phyloP scores from a whole-genome alignment of 371 early-diverging fungal genomes.

The Zychaea mexicana region DNA sequence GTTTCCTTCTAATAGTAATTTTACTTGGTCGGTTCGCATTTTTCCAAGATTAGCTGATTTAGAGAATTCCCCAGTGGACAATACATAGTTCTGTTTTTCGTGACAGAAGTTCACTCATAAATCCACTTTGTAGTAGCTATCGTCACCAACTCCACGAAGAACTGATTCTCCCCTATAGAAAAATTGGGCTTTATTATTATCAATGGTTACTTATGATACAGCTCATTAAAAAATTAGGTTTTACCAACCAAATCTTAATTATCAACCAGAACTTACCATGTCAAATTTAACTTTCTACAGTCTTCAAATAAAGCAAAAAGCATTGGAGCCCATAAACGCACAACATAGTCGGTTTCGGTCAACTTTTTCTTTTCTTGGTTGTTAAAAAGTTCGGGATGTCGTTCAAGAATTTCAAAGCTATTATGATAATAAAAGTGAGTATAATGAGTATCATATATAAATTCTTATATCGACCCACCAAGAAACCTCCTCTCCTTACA shows the following conservation, averaged over 20 bases:
- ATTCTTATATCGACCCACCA: neutral
- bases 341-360: neutral
- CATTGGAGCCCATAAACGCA: neutral
- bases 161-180: neutral
- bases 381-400: neutral
- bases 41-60: conserved; percentile 1
- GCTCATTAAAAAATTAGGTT: neutral
- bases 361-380: neutral
- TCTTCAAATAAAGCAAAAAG: conserved; percentile 1
- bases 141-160: neutral
- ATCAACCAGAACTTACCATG: neutral
- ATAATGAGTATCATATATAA: neutral
- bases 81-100: neutral
- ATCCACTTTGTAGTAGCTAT: conserved; percentile 1
- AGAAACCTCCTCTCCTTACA: neutral
- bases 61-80: neutral
- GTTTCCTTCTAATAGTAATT: conserved; percentile 1
- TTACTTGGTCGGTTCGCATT: neutral
- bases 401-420: conserved; percentile 1
- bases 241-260: neutral
- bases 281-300: neutral
- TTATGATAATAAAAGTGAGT: neutral
- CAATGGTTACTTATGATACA: conserved; percentile 1
- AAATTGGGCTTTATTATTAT: neutral
- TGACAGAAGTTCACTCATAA: neutral